Evolutionary conservation across 257 asterid species (phyloP).

Genomic region (Nemophila menziesii): DNA sequence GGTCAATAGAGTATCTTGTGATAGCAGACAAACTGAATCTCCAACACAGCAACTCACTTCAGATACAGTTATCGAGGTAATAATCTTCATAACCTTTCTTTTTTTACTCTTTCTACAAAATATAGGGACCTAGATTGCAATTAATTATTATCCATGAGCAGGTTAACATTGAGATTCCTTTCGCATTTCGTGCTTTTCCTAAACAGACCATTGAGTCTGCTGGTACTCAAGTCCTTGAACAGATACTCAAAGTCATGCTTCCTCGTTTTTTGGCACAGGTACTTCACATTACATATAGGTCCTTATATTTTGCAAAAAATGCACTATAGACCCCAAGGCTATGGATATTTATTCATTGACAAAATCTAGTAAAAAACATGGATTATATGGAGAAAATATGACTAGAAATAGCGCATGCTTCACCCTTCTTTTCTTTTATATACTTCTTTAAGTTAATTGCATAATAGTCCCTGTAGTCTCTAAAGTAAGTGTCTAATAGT

Average conservation of each 20-base stretch:
- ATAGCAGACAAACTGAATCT: slow-evolving; percentile 32
- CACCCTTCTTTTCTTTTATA: too few relatives aligned
- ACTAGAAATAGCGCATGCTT: too few relatives aligned
- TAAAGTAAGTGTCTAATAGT: too few relatives aligned
- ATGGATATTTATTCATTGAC: neutral
- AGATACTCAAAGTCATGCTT: slow-evolving; percentile 81
- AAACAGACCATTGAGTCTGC: slow-evolving; percentile 70
- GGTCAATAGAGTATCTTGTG: slow-evolving; percentile 76
- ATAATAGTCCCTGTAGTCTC: too few relatives aligned
- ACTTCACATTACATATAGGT: neutral
- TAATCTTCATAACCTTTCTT: neutral
- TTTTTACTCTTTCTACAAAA: slow-evolving; percentile 1
- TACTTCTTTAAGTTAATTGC: too few relatives aligned
- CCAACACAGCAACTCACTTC: slow-evolving; percentile 66
- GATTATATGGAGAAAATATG: too few relatives aligned
- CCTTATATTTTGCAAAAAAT: neutral
- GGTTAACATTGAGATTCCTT: slow-evolving; percentile 83
- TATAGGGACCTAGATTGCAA: neutral
- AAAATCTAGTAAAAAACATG: neutral
- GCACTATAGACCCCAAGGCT: neutral
- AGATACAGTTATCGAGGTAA: slow-evolving; percentile 84
- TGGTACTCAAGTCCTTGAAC: slow-evolving; percentile 78
- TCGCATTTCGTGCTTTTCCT: slow-evolving; percentile 84
- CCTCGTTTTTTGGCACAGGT: slow-evolving; percentile 95
- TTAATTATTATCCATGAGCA: slow-evolving; percentile 21